phyloP scores from a whole-genome alignment of 208 protist species.

The Wallacemonas collosoma region DNA sequence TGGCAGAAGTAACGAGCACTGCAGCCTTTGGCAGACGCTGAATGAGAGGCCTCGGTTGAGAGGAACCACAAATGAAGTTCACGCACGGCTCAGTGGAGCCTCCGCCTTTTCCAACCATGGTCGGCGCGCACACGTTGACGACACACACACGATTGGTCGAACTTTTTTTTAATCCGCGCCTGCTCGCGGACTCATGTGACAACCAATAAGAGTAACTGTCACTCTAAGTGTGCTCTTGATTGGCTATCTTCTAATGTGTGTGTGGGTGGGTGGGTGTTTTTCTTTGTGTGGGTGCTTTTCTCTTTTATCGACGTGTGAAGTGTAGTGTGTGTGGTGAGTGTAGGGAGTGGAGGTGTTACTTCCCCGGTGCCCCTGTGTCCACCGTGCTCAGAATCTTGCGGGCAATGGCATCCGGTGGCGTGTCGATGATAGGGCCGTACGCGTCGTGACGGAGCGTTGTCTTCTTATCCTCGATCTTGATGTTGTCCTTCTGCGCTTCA shows the following conservation, averaged over 20 bases:
- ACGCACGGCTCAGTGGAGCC: too few relatives aligned
- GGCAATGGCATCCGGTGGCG: conserved; percentile 72
- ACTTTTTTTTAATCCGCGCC: too few relatives aligned
- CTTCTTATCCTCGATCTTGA: conserved; percentile 91
- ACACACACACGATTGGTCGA: too few relatives aligned
- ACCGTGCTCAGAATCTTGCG: conserved; percentile 66
- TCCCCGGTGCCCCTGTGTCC: conserved; percentile 33
- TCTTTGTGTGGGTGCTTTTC: not conserved
- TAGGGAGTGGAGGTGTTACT: not conserved
- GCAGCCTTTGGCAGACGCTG: too few relatives aligned
- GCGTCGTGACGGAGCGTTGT: conserved; percentile 54
- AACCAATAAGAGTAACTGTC: not conserved
- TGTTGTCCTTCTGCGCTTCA: conserved; percentile 83
- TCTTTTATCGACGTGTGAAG: not conserved
- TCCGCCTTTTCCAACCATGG: too few relatives aligned
- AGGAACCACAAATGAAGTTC: too few relatives aligned
- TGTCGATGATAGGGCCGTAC: conserved; percentile 87
- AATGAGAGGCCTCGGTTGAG: too few relatives aligned
- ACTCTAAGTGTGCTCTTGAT: not conserved
- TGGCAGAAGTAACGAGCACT: too few relatives aligned
- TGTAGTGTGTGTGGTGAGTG: not conserved
- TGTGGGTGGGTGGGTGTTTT: conserved; percentile 13
- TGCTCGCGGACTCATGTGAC: not conserved
- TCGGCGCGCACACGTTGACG: too few relatives aligned
- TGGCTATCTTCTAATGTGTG: not conserved